Conservation (phyloP, 257 asterid species). For the Parsonsia alboflavescens region DNA sequence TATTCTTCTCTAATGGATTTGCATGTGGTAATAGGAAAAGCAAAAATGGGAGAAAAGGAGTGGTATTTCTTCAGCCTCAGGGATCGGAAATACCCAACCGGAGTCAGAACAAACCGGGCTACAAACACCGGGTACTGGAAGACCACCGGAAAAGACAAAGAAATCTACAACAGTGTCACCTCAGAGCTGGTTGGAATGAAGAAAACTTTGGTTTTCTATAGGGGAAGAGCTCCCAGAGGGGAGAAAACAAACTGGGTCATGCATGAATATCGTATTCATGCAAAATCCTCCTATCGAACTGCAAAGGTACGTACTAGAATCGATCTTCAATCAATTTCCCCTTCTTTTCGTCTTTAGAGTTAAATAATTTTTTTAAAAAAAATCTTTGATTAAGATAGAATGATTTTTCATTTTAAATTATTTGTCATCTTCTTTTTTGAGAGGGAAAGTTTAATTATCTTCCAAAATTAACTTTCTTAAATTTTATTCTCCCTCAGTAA, state of each 20-base stretch:
- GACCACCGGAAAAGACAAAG: slow-evolving; percentile 92
- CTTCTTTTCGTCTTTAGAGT: too few species aligned
- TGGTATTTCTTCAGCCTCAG: slow-evolving; percentile 91
- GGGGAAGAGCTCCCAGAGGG: slow-evolving; percentile 94
- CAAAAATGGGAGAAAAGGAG: slow-evolving; percentile 93
- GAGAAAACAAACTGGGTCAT: slow-evolving; percentile 94
- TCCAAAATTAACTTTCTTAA: background rate
- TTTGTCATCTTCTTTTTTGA: background rate
- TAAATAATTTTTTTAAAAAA: too few species aligned
- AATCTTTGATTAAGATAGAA: too few species aligned
- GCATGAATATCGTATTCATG: slow-evolving; percentile 91
- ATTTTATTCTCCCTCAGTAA: background rate
- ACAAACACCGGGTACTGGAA: slow-evolving; percentile 91
- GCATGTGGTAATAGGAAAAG: slow-evolving; percentile 45
- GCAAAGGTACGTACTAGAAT: slow-evolving; percentile 60
- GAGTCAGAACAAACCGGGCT: slow-evolving; percentile 87
- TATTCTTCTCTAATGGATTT: background rate
- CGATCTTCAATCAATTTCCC: too few species aligned
- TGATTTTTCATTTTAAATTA: too few species aligned
- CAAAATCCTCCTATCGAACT: slow-evolving; percentile 67
- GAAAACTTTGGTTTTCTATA: slow-evolving; percentile 83
- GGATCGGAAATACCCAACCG: slow-evolving; percentile 88
- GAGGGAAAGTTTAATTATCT: too few species aligned
- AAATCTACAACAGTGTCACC: slow-evolving; percentile 62
- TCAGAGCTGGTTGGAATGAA: slow-evolving; percentile 84